Conservation (phyloP, 2,329 filamentous ascomycete genomes). For the Orbilia quercus region DNA sequence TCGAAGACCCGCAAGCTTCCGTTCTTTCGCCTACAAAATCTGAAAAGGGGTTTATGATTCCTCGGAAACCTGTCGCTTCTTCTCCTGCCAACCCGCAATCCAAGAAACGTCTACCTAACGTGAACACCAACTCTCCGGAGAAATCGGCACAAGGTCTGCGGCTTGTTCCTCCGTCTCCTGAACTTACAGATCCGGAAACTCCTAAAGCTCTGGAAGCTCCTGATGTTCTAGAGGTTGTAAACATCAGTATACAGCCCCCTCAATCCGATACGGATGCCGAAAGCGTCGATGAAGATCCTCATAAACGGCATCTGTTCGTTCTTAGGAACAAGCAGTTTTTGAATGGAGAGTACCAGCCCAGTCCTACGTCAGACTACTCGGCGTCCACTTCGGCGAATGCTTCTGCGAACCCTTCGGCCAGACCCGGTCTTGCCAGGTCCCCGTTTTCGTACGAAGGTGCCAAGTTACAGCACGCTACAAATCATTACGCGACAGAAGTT, state of each 20-base stretch:
- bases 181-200: slow-evolving; percentile 11
- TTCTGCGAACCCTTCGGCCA: slow-evolving; percentile 36
- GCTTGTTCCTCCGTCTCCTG: slow-evolving; percentile 45
- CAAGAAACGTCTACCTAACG: slow-evolving; percentile 13
- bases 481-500: not conserved
- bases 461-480: slow-evolving; percentile 25
- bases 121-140: slow-evolving; percentile 18
- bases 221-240: not conserved
- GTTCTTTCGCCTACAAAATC: not conserved
- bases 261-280: slow-evolving; percentile 13
- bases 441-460: slow-evolving; percentile 49
- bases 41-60: slow-evolving; percentile 18
- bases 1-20: not conserved
- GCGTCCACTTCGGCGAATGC: slow-evolving; percentile 12
- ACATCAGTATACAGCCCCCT: not conserved
- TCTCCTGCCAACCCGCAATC: slow-evolving; percentile 35
- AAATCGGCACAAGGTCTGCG: slow-evolving; percentile 10
- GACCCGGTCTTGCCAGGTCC: slow-evolving; percentile 36
- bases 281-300: slow-evolving; percentile 49
- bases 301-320: slow-evolving; percentile 44
- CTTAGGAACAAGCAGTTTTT: slow-evolving; percentile 43
- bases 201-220: not conserved
- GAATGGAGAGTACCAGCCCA: slow-evolving; percentile 45
- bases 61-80: slow-evolving; percentile 27
- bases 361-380: slow-evolving; percentile 43